Conservation (phyloP, 2,329 filamentous ascomycete species). For the Colletotrichum euphorbiae region DNA sequence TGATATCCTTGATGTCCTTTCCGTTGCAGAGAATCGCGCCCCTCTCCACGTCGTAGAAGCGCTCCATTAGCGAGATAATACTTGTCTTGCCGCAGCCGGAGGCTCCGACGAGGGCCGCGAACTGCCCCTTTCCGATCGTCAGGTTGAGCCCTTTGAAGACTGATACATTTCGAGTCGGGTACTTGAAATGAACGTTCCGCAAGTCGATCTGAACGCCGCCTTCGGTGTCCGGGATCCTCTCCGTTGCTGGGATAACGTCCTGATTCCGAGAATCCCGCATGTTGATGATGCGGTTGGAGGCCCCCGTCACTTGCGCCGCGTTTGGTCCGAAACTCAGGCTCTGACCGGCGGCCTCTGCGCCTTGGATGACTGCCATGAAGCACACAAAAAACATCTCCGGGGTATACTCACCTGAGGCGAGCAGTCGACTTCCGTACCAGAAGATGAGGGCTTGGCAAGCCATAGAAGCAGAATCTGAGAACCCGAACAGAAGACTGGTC, state of each 20-base stretch:
- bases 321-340: slow-evolving; percentile 76
- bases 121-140: slow-evolving; percentile 75
- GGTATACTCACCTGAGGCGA: slow-evolving; percentile 62
- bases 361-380: slow-evolving; percentile 76
- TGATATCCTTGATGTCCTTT: slow-evolving; percentile 67
- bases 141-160: slow-evolving; percentile 73
- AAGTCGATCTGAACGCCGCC: slow-evolving; percentile 69
- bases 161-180: slow-evolving; percentile 67
- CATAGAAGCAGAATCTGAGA: slow-evolving; percentile 75
- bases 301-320: slow-evolving; percentile 68
- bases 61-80: slow-evolving; percentile 73
- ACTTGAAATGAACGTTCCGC: slow-evolving; percentile 68
- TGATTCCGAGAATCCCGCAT: slow-evolving; percentile 58
- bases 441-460: slow-evolving; percentile 73
- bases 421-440: slow-evolving; percentile 73
- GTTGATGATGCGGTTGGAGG: slow-evolving; percentile 69
- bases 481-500: slow-evolving; percentile 74
- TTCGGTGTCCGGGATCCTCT: slow-evolving; percentile 57
- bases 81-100: slow-evolving; percentile 80
- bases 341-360: slow-evolving; percentile 74
- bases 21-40: slow-evolving; percentile 76
- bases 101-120: slow-evolving; percentile 76
- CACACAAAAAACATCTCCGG: slow-evolving; percentile 64
- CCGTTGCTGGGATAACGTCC: slow-evolving; percentile 47
- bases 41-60: slow-evolving; percentile 76